Evolutionary conservation across 2,329 filamentous ascomycete genomes (phyloP), one percentile per base, ranked within the genome.

Genomic region (Pseudogymnoascus sp.): DNA sequence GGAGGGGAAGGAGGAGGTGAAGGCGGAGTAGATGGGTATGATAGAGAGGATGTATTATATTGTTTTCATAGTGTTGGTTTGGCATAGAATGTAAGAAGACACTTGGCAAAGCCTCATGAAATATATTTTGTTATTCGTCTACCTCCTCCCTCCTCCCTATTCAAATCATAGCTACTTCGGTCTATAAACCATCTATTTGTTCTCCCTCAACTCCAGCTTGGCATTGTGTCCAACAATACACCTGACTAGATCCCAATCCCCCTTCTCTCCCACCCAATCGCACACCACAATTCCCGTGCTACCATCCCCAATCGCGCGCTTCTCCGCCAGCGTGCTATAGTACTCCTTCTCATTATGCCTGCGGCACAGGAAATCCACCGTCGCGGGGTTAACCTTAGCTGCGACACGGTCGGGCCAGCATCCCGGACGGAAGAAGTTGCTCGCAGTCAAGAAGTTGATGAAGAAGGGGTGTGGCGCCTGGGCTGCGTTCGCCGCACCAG

Each of bases 351-450:
- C 75, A 66, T 78, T 75, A 71, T 88, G 86, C 11, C 76, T 76
- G 67, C 79, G 76, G 72, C 85, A 88, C 28, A 88, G 74, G 72
- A 87, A 85, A 69, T 87, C 84, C 64, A 87, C 73, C 62, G 87
- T 83, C 1, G 88, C 86, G 16, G 93, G 90, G 78, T 97, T 97
- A 59, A 96, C 82, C 77, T 89, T 91, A 18, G 86, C 88, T 1
- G 95, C 93, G 73, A 99, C 91, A 71, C 85, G 88, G 75, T 96
- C 93, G 0, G 95, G 95, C 95, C 95, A 99, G 75, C 92, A 96
- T 63, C 85, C 86, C 1, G 88, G 81, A 68, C 91, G 93, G 87
- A 93, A 97, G 79, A 97, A 97, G 78, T 97, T 97, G 75, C 89
- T 93, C 0, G 89, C 95, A 69, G 84, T 91, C 66, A 97, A 75